A percentile compares a stretch with the other conserved stretches of the same genome.
These are phyloP conservation scores for Monilinia aucupariae DNA, from an alignment of 2,329 filamentous ascomycete genomes.

Conservation along the genomic window DNA sequence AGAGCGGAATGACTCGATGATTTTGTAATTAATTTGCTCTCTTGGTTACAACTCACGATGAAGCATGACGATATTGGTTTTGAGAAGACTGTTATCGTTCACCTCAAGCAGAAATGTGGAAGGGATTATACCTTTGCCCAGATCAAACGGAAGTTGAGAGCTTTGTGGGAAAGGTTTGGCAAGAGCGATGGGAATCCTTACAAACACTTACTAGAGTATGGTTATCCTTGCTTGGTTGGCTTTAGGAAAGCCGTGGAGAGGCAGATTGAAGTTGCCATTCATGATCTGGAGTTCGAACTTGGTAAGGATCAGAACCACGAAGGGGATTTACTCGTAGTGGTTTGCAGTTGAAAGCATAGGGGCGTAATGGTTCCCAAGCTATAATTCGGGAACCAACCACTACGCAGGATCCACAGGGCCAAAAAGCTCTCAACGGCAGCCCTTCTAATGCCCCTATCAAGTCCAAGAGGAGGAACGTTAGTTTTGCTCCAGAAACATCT, in stretches of 20 bases:
- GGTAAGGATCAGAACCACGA: not conserved
- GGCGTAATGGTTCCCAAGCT: not conserved
- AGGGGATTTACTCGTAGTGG: not conserved
- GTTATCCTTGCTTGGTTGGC: not conserved
- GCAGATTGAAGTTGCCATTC: not conserved
- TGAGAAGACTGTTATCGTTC: not conserved
- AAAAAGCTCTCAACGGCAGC: not conserved
- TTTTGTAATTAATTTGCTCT: not conserved
- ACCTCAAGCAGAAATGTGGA: not conserved
- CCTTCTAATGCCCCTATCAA: not conserved
- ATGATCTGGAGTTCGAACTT: not conserved
- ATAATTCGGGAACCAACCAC: no score
- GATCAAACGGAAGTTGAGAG: not conserved
- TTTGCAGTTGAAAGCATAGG: not conserved
- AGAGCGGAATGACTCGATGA: not conserved
- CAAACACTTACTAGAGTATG: not conserved
- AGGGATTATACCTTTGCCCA: not conserved
- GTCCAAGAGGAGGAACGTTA: not conserved
- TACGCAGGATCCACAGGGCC: not conserved
- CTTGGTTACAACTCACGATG: conserved; percentile 1
- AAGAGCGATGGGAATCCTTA: not conserved
- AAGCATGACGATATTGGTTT: not conserved
- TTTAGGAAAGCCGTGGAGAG: not conserved
- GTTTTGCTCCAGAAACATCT: not conserved
- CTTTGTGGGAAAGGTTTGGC: no score